These are phyloP conservation scores for Triadica sebifera DNA, from an alignment of 345 rosid genomes.

Conservation along the genomic window DNA sequence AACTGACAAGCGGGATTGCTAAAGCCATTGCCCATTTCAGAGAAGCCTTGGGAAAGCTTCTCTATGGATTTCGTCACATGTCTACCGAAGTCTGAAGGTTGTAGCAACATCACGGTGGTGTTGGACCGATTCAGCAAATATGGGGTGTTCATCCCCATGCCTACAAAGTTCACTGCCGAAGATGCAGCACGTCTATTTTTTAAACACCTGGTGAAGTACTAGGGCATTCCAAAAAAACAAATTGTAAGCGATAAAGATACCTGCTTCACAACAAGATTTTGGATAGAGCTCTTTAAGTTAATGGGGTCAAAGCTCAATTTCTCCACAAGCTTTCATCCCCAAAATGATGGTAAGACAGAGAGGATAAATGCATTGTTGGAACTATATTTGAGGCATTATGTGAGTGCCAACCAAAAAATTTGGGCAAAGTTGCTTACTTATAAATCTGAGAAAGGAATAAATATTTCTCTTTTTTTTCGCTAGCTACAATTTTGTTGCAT, in stretches of 20 bases:
- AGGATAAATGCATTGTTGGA: background rate
- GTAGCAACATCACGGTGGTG: background rate
- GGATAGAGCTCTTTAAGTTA: background rate
- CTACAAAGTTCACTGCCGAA: background rate
- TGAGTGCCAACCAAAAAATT: slow-evolving; percentile 5
- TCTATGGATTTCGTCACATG: background rate
- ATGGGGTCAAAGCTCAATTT: background rate
- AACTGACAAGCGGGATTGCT: rapidly evolving
- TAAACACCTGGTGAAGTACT: no score
- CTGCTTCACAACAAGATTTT: background rate
- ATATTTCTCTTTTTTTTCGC: no score
- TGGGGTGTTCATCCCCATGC: background rate
- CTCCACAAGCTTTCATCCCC: background rate
- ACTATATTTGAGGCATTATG: background rate
- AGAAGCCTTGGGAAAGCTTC: background rate
- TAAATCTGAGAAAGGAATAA: no score
- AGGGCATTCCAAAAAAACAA: background rate
- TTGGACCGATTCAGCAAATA: background rate
- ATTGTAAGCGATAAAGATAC: background rate
- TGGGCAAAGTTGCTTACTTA: background rate
- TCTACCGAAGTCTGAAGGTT: background rate
- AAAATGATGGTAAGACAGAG: background rate
- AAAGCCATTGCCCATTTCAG: background rate
- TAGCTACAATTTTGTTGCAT: no score
- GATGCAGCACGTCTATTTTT: background rate